phyloP scores from a whole-genome alignment of 805 yeast species.

The Candida xiaguanensis region DNA sequence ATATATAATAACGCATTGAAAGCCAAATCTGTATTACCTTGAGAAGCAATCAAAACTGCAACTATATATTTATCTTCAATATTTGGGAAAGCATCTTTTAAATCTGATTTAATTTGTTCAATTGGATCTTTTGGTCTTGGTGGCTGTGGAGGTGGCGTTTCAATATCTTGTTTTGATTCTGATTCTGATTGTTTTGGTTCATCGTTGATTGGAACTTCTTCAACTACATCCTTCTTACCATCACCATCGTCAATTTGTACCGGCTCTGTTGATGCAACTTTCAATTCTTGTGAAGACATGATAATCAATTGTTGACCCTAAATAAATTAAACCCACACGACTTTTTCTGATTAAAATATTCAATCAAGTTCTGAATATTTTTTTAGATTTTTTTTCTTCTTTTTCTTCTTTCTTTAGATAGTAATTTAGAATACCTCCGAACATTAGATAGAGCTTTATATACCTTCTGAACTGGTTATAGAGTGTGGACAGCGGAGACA shows the following conservation, averaged over 20 bases:
- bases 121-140: conserved; percentile 62
- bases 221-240: conserved; percentile 3
- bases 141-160: conserved; percentile 34
- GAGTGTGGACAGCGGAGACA: conserved; percentile 50
- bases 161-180: background rate
- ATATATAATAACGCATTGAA: conserved; percentile 81
- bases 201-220: conserved; percentile 10
- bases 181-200: background rate
- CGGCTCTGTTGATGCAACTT: conserved; percentile 33
- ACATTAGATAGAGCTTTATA: conserved; percentile 39
- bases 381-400: background rate
- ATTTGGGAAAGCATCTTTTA: conserved; percentile 83
- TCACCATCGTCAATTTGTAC: conserved; percentile 28
- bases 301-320: background rate
- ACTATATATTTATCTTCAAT: conserved; percentile 67
- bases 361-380: background rate
- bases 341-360: background rate
- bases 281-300: conserved; percentile 23
- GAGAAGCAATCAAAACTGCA: conserved; percentile 82
- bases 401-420: background rate
- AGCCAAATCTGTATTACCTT: conserved; percentile 77
- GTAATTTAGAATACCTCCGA: conserved; percentile 26
- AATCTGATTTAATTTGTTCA: conserved; percentile 50
- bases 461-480: conserved; percentile 22
- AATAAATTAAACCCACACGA: background rate